Conservation (phyloP, 2,329 filamentous ascomycete genomes). For the Pseudopyricularia cyperi region DNA sequence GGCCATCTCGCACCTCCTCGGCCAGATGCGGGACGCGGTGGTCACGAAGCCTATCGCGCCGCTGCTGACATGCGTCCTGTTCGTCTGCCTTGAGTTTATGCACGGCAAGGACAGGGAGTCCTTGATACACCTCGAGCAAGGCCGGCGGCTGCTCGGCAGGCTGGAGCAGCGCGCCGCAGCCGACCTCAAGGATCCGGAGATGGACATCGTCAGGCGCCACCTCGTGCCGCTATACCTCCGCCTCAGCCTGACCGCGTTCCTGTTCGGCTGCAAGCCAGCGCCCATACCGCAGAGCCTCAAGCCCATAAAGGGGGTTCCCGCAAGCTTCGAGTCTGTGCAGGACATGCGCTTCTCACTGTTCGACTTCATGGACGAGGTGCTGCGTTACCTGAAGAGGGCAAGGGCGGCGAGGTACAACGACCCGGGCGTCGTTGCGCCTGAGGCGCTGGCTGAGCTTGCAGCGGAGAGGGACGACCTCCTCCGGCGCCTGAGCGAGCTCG, state of each 20-base stretch:
- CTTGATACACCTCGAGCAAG: slow-evolving; percentile 29
- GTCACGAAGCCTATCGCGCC: slow-evolving; percentile 2
- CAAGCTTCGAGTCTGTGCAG: slow-evolving; percentile 19
- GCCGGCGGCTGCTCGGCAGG: slow-evolving; percentile 24
- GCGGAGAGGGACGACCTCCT: slow-evolving; percentile 20
- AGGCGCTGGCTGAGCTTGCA: slow-evolving; percentile 14
- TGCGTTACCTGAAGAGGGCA: slow-evolving; percentile 21
- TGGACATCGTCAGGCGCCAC: slow-evolving; percentile 24
- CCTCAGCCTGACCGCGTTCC: slow-evolving; percentile 25
- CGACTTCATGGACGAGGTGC: slow-evolving; percentile 24
- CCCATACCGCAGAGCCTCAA: slow-evolving; percentile 22
- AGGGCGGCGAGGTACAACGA: slow-evolving; percentile 12
- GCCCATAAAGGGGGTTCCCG: slow-evolving; percentile 12
- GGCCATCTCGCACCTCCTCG: slow-evolving; percentile 6
- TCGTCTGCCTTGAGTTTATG: slow-evolving; percentile 40
- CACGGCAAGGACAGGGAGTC: slow-evolving; percentile 33
- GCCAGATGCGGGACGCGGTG: slow-evolving; percentile 2
- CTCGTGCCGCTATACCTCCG: slow-evolving; percentile 30
- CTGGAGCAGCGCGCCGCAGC: slow-evolving; percentile 12
- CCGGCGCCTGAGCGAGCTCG: slow-evolving; percentile 15
- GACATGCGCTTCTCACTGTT: slow-evolving; percentile 19
- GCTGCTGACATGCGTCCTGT: slow-evolving; percentile 7
- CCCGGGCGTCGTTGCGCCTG: slow-evolving; percentile 2
- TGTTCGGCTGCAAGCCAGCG: slow-evolving; percentile 23
- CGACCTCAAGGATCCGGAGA: slow-evolving; percentile 13